Evolutionary conservation across 345 rosid genomes (phyloP).

Genomic region (Psidium friedrichsthalianum): DNA sequence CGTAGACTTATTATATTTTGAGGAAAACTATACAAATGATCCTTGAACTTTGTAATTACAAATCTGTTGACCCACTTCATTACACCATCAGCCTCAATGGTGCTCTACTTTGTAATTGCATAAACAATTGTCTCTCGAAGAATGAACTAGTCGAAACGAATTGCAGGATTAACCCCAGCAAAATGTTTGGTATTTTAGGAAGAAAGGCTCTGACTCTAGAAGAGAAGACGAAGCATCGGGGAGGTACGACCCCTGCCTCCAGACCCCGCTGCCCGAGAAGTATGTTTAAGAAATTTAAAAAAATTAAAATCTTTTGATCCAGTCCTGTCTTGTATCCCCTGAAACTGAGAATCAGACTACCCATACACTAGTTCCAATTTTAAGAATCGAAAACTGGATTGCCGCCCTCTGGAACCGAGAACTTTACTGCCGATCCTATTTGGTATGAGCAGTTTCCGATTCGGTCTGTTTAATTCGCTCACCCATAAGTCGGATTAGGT

Average conservation of each 20-base stretch:
- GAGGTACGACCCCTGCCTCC: constrained; percentile 41
- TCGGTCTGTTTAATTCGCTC: too few relatives aligned
- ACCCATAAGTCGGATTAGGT: too few relatives aligned
- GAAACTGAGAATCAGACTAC: too few relatives aligned
- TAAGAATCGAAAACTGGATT: too few relatives aligned
- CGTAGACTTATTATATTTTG: too few relatives aligned
- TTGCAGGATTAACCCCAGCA: not conserved
- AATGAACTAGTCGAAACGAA: not conserved
- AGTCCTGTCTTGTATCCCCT: too few relatives aligned
- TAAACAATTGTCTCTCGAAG: not conserved
- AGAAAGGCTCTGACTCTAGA: constrained; percentile 29
- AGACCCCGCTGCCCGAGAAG: constrained; percentile 43
- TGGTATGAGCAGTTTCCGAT: too few relatives aligned
- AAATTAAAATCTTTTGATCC: too few relatives aligned
- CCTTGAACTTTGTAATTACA: not conserved
- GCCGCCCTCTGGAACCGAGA: too few relatives aligned
- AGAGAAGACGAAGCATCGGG: constrained; percentile 26
- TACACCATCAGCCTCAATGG: constrained; percentile 42
- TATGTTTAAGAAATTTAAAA: not conserved
- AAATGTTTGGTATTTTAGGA: constrained; percentile 11
- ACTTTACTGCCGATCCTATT: too few relatives aligned
- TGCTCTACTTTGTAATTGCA: not conserved
- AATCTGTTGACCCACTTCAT: constrained; percentile 20
- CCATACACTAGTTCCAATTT: too few relatives aligned
- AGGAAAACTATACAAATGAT: too few relatives aligned